Percentiles rank a stretch among this genome's conserved stretches.
Conservation (phyloP, 2,329 filamentous ascomycete species). For the Colletotrichum simmondsii region DNA sequence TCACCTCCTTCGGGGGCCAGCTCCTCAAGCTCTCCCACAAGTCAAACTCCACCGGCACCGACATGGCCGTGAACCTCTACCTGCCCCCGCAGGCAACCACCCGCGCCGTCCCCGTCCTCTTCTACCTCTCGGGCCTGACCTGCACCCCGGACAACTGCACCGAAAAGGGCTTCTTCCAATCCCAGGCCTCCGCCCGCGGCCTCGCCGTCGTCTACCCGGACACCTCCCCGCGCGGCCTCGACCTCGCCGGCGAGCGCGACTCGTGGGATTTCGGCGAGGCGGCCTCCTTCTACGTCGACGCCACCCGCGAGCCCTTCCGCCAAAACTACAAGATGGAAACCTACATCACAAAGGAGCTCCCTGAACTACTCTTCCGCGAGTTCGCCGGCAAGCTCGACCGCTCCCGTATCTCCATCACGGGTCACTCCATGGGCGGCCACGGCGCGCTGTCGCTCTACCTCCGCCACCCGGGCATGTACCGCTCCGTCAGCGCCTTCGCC, state of each 20-base stretch:
- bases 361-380: slow-evolving; percentile 75
- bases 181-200: slow-evolving; percentile 79
- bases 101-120: slow-evolving; percentile 78
- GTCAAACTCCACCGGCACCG: slow-evolving; percentile 80
- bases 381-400: slow-evolving; percentile 78
- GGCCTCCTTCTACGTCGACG: slow-evolving; percentile 95
- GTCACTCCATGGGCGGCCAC: slow-evolving; percentile 98
- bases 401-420: slow-evolving; percentile 81
- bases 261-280: slow-evolving; percentile 91
- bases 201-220: slow-evolving; percentile 97
- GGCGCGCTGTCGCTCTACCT: slow-evolving; percentile 93
- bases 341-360: slow-evolving; percentile 92
- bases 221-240: slow-evolving; percentile 88
- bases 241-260: slow-evolving; percentile 87
- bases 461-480: slow-evolving; percentile 90
- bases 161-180: slow-evolving; percentile 91
- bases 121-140: slow-evolving; percentile 94
- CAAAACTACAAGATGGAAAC: slow-evolving; percentile 93
- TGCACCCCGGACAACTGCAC: slow-evolving; percentile 91
- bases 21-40: slow-evolving; percentile 93
- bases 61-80: slow-evolving; percentile 94
- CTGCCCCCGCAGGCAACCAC: slow-evolving; percentile 78
- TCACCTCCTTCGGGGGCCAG: slow-evolving; percentile 92
- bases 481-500: slow-evolving; percentile 88
- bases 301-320: slow-evolving; percentile 78